Evolutionary conservation across 257 asterid genomes (phyloP).

Genomic region (Nemophila menziesii): DNA sequence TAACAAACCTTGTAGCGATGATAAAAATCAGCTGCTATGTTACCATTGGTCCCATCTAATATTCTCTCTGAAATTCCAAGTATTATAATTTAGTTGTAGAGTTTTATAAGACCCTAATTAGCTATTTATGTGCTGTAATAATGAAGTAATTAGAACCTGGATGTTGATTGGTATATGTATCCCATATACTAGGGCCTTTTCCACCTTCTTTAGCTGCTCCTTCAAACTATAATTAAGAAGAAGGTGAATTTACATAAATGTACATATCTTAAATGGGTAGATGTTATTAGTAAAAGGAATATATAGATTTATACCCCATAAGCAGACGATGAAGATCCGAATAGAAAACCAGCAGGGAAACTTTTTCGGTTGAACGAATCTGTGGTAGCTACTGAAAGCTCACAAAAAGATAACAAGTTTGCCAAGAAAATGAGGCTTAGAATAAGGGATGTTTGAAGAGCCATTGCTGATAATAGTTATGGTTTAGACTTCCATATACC

Average conservation of each 20-base stretch:
- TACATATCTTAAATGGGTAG: not conserved
- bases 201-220: conserved; percentile 15
- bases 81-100: no score
- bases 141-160: conserved; percentile 11
- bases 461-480: not conserved
- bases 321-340: conserved; percentile 18
- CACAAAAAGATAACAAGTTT: not conserved
- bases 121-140: not conserved
- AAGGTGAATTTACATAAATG: not conserved
- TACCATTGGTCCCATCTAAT: conserved; percentile 31
- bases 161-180: conserved; percentile 12
- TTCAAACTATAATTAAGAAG: conserved; percentile 10
- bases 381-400: not conserved
- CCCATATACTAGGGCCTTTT: conserved; percentile 18
- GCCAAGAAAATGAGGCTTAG: not conserved
- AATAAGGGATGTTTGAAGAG: not conserved
- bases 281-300: not conserved
- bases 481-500: not conserved
- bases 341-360: conserved; percentile 14
- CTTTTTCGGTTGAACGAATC: conserved; percentile 3
- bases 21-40: conserved; percentile 41
- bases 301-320: conserved; percentile 12
- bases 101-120: not conserved
- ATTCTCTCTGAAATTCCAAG: conserved; percentile 28
- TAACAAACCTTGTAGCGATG: conserved; percentile 36